Conservation (phyloP, 108 stramenopile genomes). For the Skeletonema potamos region DNA sequence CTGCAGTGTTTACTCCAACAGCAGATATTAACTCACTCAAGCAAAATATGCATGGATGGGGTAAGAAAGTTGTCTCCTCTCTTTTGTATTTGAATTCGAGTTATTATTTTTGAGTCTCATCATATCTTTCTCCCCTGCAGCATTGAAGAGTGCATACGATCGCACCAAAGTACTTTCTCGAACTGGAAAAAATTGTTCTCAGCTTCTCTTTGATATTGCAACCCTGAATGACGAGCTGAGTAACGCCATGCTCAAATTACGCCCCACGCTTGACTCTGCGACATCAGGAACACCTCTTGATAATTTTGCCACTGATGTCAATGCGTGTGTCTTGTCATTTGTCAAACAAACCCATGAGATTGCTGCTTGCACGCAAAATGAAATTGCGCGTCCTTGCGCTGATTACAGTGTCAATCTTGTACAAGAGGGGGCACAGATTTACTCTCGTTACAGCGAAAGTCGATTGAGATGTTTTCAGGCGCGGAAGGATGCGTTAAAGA, state of each 20-base stretch:
- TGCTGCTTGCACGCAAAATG: slow-evolving; percentile 11
- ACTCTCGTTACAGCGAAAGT: slow-evolving; percentile 10
- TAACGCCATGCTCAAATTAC: slow-evolving; percentile 6
- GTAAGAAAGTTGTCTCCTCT: background rate
- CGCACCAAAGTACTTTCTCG: slow-evolving; percentile 27
- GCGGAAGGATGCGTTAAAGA: slow-evolving; percentile 35
- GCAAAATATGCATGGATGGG: slow-evolving; percentile 31
- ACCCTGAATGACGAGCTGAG: slow-evolving; percentile 26
- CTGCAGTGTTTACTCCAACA: slow-evolving; percentile 17
- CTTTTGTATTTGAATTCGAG: background rate
- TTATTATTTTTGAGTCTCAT: background rate
- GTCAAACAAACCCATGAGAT: slow-evolving; percentile 4
- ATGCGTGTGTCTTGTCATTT: slow-evolving; percentile 22
- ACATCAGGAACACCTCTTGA: slow-evolving; percentile 15
- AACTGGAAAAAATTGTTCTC: slow-evolving; percentile 20
- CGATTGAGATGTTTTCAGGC: slow-evolving; percentile 16
- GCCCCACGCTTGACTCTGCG: slow-evolving; percentile 15
- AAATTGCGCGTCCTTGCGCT: slow-evolving; percentile 20
- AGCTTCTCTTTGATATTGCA: slow-evolving; percentile 26
- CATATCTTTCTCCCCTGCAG: background rate
- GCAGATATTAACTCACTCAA: slow-evolving; percentile 9
- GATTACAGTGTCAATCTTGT: background rate
- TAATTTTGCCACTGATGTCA: slow-evolving; percentile 22
- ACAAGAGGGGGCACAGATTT: slow-evolving; percentile 9
- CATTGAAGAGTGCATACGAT: slow-evolving; percentile 17